These are phyloP conservation scores for Rhizopogon salebrosus DNA, from an alignment of 768 basidiomycete species.

Conservation along the genomic window DNA sequence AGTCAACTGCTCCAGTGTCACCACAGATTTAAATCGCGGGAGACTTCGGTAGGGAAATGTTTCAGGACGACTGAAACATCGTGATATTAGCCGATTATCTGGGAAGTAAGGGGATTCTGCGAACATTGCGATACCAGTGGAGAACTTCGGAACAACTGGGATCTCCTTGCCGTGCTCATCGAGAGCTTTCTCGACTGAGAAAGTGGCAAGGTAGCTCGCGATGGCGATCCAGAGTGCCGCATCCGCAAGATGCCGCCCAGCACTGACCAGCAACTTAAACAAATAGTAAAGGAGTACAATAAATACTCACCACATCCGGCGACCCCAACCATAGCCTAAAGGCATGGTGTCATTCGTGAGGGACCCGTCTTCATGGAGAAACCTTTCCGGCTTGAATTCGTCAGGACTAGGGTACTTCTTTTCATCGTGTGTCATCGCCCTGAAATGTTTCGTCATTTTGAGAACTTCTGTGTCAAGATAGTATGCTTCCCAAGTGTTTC, in stretches of 20 bases:
- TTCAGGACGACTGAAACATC: constrained; percentile 8
- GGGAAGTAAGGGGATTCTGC: background rate
- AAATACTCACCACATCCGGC: background rate
- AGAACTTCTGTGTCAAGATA: background rate
- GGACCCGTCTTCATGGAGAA: constrained; percentile 11
- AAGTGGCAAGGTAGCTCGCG: constrained; percentile 12
- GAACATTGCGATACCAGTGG: constrained; percentile 4
- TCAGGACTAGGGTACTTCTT: constrained; percentile 14
- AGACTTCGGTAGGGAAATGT: constrained; percentile 13
- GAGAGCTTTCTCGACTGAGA: constrained; percentile 12
- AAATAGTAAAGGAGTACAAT: no score
- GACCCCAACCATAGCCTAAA: background rate
- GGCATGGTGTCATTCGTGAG: background rate
- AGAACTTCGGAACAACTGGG: constrained; percentile 2
- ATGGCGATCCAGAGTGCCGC: background rate
- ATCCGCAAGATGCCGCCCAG: background rate
- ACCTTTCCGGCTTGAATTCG: constrained; percentile 28
- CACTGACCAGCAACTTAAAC: no score
- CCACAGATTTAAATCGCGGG: constrained; percentile 4
- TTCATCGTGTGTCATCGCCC: constrained; percentile 13
- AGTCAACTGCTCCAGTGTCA: no score
- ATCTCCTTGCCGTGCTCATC: constrained; percentile 4
- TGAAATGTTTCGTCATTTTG: background rate
- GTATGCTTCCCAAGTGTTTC: background rate
- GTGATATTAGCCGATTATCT: no score